These are phyloP conservation scores for Malassezia caprae DNA, from an alignment of 1,284 basidiomycete species.

Conservation along the genomic window DNA sequence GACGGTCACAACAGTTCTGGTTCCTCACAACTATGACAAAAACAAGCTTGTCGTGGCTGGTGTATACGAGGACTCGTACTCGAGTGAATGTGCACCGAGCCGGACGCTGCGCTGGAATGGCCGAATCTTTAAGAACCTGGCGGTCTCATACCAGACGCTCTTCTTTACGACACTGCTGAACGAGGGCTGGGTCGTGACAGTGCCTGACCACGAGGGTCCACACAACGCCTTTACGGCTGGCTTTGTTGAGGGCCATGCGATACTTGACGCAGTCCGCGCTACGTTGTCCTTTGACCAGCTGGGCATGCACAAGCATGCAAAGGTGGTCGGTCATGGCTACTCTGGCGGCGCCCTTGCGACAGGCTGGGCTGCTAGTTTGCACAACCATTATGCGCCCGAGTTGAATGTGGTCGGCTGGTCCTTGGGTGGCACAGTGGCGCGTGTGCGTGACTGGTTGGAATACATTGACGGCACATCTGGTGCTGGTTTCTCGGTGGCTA, in stretches of 20 bases:
- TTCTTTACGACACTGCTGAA: conserved; percentile 31
- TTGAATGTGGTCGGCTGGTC: conserved; percentile 29
- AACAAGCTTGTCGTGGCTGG: conserved; percentile 28
- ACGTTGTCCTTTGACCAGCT: conserved; percentile 24
- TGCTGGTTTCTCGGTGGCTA: conserved; percentile 29
- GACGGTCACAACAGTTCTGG: conserved; percentile 27
- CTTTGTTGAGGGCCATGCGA: conserved; percentile 25
- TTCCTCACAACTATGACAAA: conserved; percentile 25
- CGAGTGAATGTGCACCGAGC: conserved; percentile 27
- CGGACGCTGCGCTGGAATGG: conserved; percentile 18
- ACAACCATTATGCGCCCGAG: conserved; percentile 28
- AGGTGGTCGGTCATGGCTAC: conserved; percentile 34
- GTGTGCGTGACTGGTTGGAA: conserved; percentile 5
- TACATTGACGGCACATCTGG: conserved; percentile 26
- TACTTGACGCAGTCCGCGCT: conserved; percentile 34
- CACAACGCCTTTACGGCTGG: conserved; percentile 35
- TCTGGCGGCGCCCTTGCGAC: conserved; percentile 40
- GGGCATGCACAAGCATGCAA: conserved; percentile 20
- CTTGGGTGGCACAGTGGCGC: conserved; percentile 29
- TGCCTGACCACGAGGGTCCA: conserved; percentile 40
- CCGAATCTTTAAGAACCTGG: conserved; percentile 17
- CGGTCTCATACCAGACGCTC: conserved; percentile 25
- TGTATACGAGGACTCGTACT: conserved; percentile 26
- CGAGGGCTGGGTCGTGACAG: conserved; percentile 30
- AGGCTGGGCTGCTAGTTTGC: conserved; percentile 35